phyloP scores from a whole-genome alignment of 2,329 filamentous ascomycete species.

The Pleurostoma richardsiae region DNA sequence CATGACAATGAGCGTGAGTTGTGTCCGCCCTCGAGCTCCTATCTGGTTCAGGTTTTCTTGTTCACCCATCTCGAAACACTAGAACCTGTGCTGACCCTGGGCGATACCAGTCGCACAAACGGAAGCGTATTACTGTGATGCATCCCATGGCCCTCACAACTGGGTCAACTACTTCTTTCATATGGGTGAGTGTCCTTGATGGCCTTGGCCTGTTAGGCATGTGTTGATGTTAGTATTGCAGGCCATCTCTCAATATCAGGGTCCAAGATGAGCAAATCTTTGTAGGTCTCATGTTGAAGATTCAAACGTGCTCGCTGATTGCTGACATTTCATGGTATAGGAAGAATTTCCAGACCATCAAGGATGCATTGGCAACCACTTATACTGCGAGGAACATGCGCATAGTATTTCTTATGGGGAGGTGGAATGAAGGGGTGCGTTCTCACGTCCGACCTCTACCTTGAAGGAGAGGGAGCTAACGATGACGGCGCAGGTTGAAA shows the following conservation, averaged over 20 bases:
- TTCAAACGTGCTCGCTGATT: no score
- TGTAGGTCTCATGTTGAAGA: slow-evolving; percentile 26
- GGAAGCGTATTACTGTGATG: slow-evolving; percentile 48
- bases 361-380: slow-evolving; percentile 64
- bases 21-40: no score
- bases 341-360: slow-evolving; percentile 94
- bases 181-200: slow-evolving; percentile 48
- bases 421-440: slow-evolving; percentile 70
- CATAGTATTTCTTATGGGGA: slow-evolving; percentile 80
- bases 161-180: slow-evolving; percentile 91
- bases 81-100: no score
- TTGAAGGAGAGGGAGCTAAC: no score
- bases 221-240: no score
- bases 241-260: slow-evolving; percentile 81
- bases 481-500: slow-evolving; percentile 54
- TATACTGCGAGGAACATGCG: slow-evolving; percentile 79
- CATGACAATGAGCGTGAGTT: slow-evolving; percentile 74
- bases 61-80: no score
- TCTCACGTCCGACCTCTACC: no score
- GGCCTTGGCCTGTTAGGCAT: no score
- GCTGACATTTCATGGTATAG: no score
- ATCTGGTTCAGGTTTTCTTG: no score
- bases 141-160: slow-evolving; percentile 29
- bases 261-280: slow-evolving; percentile 90
- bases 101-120: slow-evolving; percentile 55